Evolutionary conservation across 2,329 filamentous ascomycete species (phyloP).

Genomic region (Stylonectria norvegica): DNA sequence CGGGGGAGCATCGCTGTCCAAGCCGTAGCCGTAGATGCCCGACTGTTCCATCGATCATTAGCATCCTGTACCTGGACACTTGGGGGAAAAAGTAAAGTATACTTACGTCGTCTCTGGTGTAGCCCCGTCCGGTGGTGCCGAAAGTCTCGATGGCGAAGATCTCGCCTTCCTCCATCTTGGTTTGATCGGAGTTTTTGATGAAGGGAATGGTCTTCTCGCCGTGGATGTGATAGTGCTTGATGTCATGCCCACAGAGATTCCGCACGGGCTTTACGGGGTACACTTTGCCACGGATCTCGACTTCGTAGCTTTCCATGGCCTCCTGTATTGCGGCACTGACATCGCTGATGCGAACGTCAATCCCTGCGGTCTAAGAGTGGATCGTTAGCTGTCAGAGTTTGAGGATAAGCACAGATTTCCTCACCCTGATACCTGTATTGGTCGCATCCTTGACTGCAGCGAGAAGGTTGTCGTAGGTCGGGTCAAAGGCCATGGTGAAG

Average conservation of each 20-base stretch:
- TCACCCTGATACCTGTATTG: constrained; percentile 72
- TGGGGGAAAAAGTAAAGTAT: accelerated
- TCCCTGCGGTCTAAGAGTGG: constrained; percentile 65
- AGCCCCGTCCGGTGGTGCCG: constrained; percentile 81
- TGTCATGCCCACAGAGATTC: constrained; percentile 81
- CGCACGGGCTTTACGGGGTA: constrained; percentile 77
- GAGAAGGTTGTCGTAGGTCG: constrained; percentile 67
- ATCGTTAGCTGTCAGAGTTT: constrained; percentile 3
- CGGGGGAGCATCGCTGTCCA: constrained; percentile 36
- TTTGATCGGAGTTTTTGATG: constrained; percentile 75
- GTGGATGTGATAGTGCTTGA: constrained; percentile 81
- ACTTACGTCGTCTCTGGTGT: constrained; percentile 66
- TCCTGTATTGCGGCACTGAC: constrained; percentile 80
- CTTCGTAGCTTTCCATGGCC: constrained; percentile 86
- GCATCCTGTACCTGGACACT: not conserved
- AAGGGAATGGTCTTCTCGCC: constrained; percentile 87
- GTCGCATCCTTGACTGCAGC: constrained; percentile 69
- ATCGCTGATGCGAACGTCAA: constrained; percentile 81
- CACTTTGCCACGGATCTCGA: constrained; percentile 73
- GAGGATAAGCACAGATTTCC: not conserved
- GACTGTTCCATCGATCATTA: constrained; percentile 27
- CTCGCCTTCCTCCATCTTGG: constrained; percentile 94
- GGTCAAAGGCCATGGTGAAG: constrained; percentile 72
- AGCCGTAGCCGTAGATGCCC: constrained; percentile 52
- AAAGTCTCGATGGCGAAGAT: constrained; percentile 93